A percentile compares a stretch with the other conserved stretches of the same genome.
Evolutionary conservation across 345 rosid species (phyloP).

Genomic region (Melaleuca alternifolia): DNA sequence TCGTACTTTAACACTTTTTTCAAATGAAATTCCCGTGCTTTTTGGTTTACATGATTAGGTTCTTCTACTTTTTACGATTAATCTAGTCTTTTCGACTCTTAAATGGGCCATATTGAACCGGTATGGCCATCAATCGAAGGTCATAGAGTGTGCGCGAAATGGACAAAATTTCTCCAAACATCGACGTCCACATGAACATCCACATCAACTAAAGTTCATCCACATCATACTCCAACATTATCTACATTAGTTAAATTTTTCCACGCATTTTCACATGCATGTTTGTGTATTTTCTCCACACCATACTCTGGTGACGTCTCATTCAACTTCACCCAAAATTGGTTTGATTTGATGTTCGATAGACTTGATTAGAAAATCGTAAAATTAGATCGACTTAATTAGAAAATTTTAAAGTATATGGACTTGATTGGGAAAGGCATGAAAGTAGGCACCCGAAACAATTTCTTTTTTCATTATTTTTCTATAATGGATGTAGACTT

Average conservation of each 20-base stretch:
- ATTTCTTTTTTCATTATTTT: too few relatives aligned
- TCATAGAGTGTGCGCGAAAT: accelerated
- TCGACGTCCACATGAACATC: background rate
- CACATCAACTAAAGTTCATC: background rate
- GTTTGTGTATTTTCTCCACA: background rate
- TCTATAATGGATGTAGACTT: accelerated
- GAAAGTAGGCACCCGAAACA: too few relatives aligned
- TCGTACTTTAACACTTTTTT: background rate
- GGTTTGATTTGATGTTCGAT: background rate
- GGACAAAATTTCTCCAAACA: background rate
- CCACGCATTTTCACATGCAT: accelerated
- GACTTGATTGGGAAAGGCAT: background rate
- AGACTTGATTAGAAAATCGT: background rate
- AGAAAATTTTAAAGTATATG: background rate
- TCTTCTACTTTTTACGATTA: background rate
- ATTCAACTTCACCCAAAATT: background rate
- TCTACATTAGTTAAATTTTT: background rate
- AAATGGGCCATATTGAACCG: background rate
- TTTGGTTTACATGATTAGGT: background rate
- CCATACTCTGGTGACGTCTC: accelerated
- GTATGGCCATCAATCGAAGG: accelerated
- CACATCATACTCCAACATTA: background rate
- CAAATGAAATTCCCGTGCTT: background rate
- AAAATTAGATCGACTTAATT: background rate
- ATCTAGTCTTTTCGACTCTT: background rate